Base-by-base conservation (phyloP, 352 stramenopile species). In the Peronosclerospora sorghi region DNA sequence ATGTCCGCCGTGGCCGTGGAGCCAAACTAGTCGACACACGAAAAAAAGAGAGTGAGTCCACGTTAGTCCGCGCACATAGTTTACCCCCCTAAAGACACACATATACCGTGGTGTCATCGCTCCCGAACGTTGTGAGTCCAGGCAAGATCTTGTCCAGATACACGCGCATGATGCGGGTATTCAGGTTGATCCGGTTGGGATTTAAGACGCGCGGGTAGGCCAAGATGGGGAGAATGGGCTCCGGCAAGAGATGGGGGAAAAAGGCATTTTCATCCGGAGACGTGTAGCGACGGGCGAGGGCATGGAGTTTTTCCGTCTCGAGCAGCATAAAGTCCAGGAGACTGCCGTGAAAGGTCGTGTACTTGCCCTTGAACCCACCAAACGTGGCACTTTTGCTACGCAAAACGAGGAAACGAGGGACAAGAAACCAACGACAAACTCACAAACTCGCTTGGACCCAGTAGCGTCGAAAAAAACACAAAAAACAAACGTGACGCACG, bases 181-280 rank as follows among this genome's bases (percentile, higher is more conserved):
- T 99, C 54, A 98, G 96, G 74, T 98, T 98, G 59, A 98, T 92
- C 39, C 81, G 62, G 54, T 96, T 96, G 21, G 92, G 86, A 45
- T 90, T 84, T 21, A 98, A 75, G 7, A 98, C 70, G 17, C 86
- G 58, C 19, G 95, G 91, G 64, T 96, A 98, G 29, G 95, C 66
- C 26, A 98, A 64, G 17, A 75, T 78, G 10, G 90, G 82, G 26
- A 99, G 62, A 24, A 97, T 94, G 3, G 94, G 78, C 37, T 86
- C 71, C 6, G 89, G 91, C 18, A 98, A 56, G 35, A 87, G 55
- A 30, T 95, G 65, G 26, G 87, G 91, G 57, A 98, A 99, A 69
- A 98, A 99, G 15, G 95, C 79, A 46, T 98, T 95, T 73, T 99
- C 96, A 54, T 99, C 95, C 12, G 95, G 94, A 20, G 87, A 97